Percentiles rank a stretch among this genome's conserved stretches.
These are phyloP conservation scores for Pseudomicrostroma phylloplanum DNA, from an alignment of 1,284 basidiomycete species.

Conservation along the genomic window DNA sequence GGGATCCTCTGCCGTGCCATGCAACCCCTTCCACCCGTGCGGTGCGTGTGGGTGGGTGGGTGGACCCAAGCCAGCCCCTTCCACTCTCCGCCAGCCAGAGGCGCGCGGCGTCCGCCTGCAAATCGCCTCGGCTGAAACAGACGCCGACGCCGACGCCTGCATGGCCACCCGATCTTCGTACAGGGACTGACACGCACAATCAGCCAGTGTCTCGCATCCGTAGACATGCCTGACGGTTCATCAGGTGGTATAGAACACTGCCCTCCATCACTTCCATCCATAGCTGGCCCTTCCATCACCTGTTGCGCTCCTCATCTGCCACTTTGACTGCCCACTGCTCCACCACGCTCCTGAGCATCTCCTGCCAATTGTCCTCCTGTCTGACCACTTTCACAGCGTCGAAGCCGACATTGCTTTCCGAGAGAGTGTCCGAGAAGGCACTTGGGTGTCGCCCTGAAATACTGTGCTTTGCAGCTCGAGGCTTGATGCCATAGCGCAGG, in stretches of 20 bases:
- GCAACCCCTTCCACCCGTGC: too few species aligned
- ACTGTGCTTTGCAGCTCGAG: not conserved
- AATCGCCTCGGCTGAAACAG: too few species aligned
- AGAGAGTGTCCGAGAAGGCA: too few species aligned
- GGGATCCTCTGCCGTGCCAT: too few species aligned
- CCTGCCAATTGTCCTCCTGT: not conserved
- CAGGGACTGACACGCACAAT: not conserved
- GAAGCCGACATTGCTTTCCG: not conserved
- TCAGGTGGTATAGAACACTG: not conserved
- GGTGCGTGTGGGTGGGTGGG: too few species aligned
- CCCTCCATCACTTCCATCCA: too few species aligned
- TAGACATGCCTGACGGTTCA: too few species aligned
- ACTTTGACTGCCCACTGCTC: not conserved
- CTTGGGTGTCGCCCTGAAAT: too few species aligned
- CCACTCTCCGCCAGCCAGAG: too few species aligned
- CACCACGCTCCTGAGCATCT: not conserved
- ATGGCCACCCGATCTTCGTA: not conserved
- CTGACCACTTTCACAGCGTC: not conserved
- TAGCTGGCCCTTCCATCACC: not conserved
- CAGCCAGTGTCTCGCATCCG: too few species aligned
- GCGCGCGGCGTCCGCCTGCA: too few species aligned
- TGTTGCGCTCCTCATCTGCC: not conserved
- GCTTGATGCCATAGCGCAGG: slow-evolving; percentile 18
- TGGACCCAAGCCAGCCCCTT: too few species aligned
- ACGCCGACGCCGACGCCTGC: not conserved